These are phyloP conservation scores for Diaporthe velutina DNA, from an alignment of 2,329 filamentous ascomycete genomes.

Conservation along the genomic window DNA sequence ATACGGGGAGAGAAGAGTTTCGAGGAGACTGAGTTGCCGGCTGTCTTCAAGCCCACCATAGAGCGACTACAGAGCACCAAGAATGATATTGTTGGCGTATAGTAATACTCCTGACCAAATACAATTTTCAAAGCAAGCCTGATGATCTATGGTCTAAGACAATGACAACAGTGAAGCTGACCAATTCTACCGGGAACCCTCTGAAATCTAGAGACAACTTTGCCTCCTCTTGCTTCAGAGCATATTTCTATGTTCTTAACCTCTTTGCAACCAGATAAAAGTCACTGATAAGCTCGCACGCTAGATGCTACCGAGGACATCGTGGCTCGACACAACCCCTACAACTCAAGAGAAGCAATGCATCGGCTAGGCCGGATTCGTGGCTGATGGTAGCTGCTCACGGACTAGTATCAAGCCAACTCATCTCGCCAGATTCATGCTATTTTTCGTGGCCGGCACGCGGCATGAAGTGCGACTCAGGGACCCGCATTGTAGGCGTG, in stretches of 20 bases:
- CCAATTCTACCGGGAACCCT: background rate
- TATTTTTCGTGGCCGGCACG: background rate
- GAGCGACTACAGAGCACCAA: slow-evolving; percentile 4
- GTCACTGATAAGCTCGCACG: background rate
- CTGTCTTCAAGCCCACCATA: slow-evolving; percentile 26
- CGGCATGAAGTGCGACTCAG: background rate
- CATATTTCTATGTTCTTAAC: background rate
- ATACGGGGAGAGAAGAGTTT: slow-evolving; percentile 25
- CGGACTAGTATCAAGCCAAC: background rate
- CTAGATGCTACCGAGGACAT: background rate
- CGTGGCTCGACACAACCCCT: background rate
- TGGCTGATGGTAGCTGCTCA: background rate
- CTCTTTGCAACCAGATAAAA: background rate
- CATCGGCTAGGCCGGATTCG: background rate
- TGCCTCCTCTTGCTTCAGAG: background rate
- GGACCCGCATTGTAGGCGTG: background rate
- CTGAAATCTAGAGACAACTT: background rate
- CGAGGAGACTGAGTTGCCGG: slow-evolving; percentile 28
- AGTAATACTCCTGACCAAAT: too few relatives aligned
- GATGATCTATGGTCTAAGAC: background rate
- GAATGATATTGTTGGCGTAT: slow-evolving; percentile 26
- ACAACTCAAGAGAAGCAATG: background rate
- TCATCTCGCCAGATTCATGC: slow-evolving; percentile 11
- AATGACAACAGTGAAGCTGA: background rate
- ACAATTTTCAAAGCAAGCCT: background rate